Evolutionary conservation across 306 rosid species (phyloP).

Genomic region (Cucumis hystrix): DNA sequence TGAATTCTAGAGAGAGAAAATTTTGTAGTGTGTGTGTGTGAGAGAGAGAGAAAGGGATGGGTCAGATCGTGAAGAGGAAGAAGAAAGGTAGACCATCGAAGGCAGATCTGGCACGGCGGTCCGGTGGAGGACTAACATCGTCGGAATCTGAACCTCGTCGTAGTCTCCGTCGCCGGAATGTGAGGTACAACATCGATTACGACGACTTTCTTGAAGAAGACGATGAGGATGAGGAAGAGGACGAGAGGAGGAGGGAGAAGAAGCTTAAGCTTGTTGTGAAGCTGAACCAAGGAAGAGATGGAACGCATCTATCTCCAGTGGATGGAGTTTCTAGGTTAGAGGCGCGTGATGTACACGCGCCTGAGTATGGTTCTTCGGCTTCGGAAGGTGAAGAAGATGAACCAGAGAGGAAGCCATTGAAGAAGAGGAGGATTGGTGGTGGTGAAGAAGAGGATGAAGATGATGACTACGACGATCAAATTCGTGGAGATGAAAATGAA

Average conservation of each 20-base stretch:
- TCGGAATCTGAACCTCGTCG: conserved; percentile 47
- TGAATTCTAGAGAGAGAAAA: conserved; percentile 29
- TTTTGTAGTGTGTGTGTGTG: not conserved
- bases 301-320: conserved; percentile 7
- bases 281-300: conserved; percentile 49
- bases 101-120: conserved; percentile 88
- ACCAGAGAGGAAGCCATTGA: conserved; percentile 30
- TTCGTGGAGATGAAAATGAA: conserved; percentile 17
- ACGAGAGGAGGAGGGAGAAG: conserved; percentile 60
- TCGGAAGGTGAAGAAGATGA: conserved; percentile 25
- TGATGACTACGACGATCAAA: conserved; percentile 15
- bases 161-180: conserved; percentile 83
- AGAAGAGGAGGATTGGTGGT: conserved; percentile 30
- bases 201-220: conserved; percentile 73
- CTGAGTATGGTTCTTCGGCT: conserved; percentile 4
- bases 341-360: conserved; percentile 36
- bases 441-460: conserved; percentile 18
- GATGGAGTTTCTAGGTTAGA: conserved; percentile 9
- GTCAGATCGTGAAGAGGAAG: conserved; percentile 99
- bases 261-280: conserved; percentile 79
- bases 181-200: conserved; percentile 73
- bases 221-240: conserved; percentile 62
- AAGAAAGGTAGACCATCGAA: conserved; percentile 96
- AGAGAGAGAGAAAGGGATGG: conserved; percentile 37
- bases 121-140: conserved; percentile 30